phyloP scores from a whole-genome alignment of 495 filamentous ascomycete species.

The Penicillium atrosanguineum region DNA sequence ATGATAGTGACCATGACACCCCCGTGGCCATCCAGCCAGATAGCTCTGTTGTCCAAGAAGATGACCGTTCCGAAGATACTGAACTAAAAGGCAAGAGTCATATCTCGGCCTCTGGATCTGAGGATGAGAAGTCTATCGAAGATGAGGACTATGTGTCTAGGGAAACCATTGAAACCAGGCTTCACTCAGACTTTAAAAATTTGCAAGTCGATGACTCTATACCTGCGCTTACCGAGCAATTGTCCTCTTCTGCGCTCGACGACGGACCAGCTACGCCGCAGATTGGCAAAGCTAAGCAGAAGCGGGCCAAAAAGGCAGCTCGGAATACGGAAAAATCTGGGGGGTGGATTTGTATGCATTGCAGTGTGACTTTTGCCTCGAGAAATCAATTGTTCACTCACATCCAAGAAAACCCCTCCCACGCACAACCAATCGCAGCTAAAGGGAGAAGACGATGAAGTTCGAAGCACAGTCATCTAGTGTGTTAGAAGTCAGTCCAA shows the following conservation, averaged over 20 bases:
- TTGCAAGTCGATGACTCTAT: constrained; percentile 7
- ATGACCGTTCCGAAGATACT: background rate
- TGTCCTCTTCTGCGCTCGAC: constrained; percentile 19
- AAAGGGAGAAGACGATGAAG: constrained; percentile 28
- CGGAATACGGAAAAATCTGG: constrained; percentile 43
- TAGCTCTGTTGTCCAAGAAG: background rate
- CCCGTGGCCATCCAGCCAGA: background rate
- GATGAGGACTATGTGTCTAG: constrained; percentile 49
- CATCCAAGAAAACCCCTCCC: constrained; percentile 56
- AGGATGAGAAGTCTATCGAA: constrained; percentile 9
- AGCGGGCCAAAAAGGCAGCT: constrained; percentile 77
- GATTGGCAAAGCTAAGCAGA: constrained; percentile 84
- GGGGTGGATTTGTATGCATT: constrained; percentile 57
- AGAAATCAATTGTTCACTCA: constrained; percentile 73
- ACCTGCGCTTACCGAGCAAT: constrained; percentile 19
- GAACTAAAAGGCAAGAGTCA: background rate
- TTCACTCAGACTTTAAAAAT: constrained; percentile 13
- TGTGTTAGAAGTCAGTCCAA: background rate
- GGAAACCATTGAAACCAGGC: constrained; percentile 39
- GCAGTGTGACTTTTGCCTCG: constrained; percentile 60
- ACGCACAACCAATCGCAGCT: constrained; percentile 52
- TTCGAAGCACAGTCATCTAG: background rate
- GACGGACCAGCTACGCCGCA: constrained; percentile 42
- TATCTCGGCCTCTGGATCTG: background rate
- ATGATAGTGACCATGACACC: background rate